Conservation (phyloP, 2,329 filamentous ascomycete species). For the Claviceps sp. region DNA sequence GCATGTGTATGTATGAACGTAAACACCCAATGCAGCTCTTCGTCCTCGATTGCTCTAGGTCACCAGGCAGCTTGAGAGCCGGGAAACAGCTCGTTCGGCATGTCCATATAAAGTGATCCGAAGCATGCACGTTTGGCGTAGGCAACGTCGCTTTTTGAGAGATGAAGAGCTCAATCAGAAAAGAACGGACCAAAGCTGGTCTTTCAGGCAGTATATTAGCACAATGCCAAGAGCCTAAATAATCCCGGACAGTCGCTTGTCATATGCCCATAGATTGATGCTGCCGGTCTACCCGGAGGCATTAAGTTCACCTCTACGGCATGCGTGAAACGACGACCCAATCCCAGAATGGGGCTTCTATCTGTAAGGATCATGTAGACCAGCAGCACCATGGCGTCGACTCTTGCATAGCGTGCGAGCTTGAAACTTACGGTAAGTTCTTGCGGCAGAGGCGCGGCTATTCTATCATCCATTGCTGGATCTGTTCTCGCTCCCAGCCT, state of each 20-base stretch:
- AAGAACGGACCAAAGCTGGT: neutral
- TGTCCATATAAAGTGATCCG: neutral
- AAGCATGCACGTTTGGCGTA: neutral
- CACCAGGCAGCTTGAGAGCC: neutral
- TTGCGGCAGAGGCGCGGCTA: neutral
- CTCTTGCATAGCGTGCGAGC: neutral
- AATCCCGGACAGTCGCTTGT: neutral
- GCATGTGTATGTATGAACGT: neutral
- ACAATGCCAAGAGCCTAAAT: neutral
- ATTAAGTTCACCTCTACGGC: neutral
- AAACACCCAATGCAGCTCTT: neutral
- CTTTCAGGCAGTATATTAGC: neutral
- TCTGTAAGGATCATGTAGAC: neutral
- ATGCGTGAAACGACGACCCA: neutral
- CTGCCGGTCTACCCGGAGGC: neutral
- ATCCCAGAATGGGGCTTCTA: neutral
- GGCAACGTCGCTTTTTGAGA: neutral
- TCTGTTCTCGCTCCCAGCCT: no score
- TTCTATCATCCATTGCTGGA: conserved; percentile 34
- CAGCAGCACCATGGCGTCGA: conserved; percentile 1
- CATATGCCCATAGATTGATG: neutral
- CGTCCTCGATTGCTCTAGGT: neutral
- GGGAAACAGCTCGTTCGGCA: neutral
- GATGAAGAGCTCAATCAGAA: neutral
- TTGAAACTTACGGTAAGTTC: conserved; percentile 2